A percentile compares a stretch with the other conserved stretches of the same genome.
These are phyloP conservation scores for Claviceps quebecensis DNA, from an alignment of 2,329 filamentous ascomycete species.

Conservation along the genomic window DNA sequence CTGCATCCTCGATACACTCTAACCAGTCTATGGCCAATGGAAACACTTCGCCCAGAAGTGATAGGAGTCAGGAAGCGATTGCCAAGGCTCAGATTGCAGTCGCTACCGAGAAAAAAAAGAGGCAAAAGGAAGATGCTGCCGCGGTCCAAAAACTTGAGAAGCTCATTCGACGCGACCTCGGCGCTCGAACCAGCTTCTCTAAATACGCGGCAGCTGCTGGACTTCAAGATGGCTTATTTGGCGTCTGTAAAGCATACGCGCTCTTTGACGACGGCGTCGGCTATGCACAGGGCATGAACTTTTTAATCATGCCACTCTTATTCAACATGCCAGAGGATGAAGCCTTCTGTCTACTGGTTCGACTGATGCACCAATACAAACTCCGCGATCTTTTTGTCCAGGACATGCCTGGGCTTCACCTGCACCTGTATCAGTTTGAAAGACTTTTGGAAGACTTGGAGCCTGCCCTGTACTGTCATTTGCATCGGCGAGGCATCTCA, in stretches of 20 bases:
- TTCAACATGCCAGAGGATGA: conserved; percentile 99
- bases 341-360: conserved; percentile 83
- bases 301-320: conserved; percentile 87
- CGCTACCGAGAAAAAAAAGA: conserved; percentile 58
- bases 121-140: conserved; percentile 61
- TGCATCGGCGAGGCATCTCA: conserved; percentile 74
- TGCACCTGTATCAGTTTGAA: conserved; percentile 90
- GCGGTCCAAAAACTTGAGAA: conserved; percentile 77
- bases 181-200: conserved; percentile 86
- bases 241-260: conserved; percentile 93
- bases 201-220: conserved; percentile 87
- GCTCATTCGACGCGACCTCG: conserved; percentile 77
- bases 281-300: conserved; percentile 98
- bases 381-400: conserved; percentile 85
- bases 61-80: conserved; percentile 49
- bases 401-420: conserved; percentile 92
- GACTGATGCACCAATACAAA: conserved; percentile 92
- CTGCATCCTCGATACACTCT: conserved; percentile 73
- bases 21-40: conserved; percentile 52
- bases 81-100: conserved; percentile 50
- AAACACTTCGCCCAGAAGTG: conserved; percentile 40
- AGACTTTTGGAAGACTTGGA: conserved; percentile 85
- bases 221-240: conserved; percentile 85
- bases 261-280: conserved; percentile 88
- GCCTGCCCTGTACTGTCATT: conserved; percentile 86